Base-by-base conservation (phyloP, 73 alveolate species). In the Paraurostyla sp. region DNA sequence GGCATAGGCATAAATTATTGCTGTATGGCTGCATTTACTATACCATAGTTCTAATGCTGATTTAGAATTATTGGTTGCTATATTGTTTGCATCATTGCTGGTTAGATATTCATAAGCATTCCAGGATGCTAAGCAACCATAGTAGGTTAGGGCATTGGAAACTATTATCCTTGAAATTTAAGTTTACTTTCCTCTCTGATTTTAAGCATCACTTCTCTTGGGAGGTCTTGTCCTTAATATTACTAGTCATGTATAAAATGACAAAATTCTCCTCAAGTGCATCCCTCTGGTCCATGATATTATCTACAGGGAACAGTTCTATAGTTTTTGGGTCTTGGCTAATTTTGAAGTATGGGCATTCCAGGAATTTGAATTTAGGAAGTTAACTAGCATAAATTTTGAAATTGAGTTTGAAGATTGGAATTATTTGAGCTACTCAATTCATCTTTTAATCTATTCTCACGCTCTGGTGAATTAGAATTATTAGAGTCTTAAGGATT, bases 261-360 rank as follows among this genome's bases (percentile, higher is more conserved):
- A 50, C 99, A 96, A 82, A 75, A 86, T 20, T 92, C 98, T 29
- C 98, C 98, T 42, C 99, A 54, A 27, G 97, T 75, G 65, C 99
- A 96, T 15, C 99, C 99, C 22, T 68, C 68, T 23, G 98, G 91
- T 42, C 98, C 96, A 88, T 96, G 99, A 85, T 80, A 96, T 87
- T 94, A 87, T 58, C 95, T 92, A 48, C 99, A 96, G 2, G 96
- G 94, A 30, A 80, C 88, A 7, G 96, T 91, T 50, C 87, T 87
- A 83, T 35, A 91, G 40, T 91, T 91, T 29, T 76, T 49, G 9
- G 93, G 83, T 29, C 22, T 75, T 62, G 22, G 32, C 32, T 46
- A 46, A 15, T 46, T 46, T 15, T 46, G 57, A 18, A 13, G 23
- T 18, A 15, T 13, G n/a, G n/a, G n/a, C n/a, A n/a, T n/a, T n/a